Conservation (phyloP, 2,329 filamentous ascomycete genomes). For the Cladophialophora carrionii region DNA sequence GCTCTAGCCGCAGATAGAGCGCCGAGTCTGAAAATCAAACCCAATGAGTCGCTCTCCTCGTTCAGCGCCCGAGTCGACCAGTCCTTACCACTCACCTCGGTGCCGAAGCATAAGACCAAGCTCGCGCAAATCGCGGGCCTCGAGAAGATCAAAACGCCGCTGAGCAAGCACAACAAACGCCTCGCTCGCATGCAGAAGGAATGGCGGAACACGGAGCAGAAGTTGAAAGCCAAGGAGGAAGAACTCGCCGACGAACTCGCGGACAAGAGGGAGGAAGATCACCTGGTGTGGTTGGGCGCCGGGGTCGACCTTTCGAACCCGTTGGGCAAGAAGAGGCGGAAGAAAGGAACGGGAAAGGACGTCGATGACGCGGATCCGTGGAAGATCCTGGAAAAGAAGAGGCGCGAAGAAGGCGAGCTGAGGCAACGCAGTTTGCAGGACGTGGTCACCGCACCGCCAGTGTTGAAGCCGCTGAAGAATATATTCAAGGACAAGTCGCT, state of each 20-base stretch:
- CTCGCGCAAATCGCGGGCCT: constrained; percentile 62
- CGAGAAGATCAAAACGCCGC: constrained; percentile 58
- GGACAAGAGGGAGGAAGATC: constrained; percentile 64
- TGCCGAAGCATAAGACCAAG: constrained; percentile 58
- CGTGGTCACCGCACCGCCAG: constrained; percentile 69
- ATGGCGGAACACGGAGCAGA: constrained; percentile 60
- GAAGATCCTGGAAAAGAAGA: constrained; percentile 70
- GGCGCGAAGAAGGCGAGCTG: constrained; percentile 54
- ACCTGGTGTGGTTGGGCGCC: constrained; percentile 64
- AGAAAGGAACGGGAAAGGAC: constrained; percentile 47
- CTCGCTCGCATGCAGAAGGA: constrained; percentile 64
- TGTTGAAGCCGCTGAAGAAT: constrained; percentile 58
- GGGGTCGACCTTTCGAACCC: constrained; percentile 47
- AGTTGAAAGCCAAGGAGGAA: constrained; percentile 71
- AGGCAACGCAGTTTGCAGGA: constrained; percentile 47
- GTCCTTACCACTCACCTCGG: constrained; percentile 73
- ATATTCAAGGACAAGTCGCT: constrained; percentile 33
- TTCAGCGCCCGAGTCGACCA: constrained; percentile 84
- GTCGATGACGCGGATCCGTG: constrained; percentile 71
- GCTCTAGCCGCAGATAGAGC: background rate
- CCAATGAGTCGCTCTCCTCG: constrained; percentile 79
- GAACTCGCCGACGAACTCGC: constrained; percentile 71
- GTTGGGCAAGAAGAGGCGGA: constrained; percentile 45
- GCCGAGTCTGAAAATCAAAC: constrained; percentile 64
- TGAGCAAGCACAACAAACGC: constrained; percentile 81